These are phyloP conservation scores for Gnaphalium uliginosum DNA, from an alignment of 129 eudicot species.

Conservation along the genomic window DNA sequence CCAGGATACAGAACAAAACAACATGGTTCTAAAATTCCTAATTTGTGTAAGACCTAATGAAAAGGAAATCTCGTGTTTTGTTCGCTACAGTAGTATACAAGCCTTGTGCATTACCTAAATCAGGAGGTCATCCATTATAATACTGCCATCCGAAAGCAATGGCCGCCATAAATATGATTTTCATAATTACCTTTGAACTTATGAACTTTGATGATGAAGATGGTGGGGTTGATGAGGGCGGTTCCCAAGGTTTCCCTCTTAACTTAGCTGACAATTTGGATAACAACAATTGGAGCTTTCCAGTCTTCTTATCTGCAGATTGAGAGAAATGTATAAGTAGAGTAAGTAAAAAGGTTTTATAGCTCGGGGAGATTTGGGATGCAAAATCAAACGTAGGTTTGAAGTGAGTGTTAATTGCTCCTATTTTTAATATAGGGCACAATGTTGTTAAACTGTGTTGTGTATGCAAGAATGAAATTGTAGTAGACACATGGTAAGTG, in stretches of 20 bases:
- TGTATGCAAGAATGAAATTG: neutral
- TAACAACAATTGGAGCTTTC: constrained; percentile 44
- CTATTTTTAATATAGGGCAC: neutral
- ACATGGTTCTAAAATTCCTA: constrained; percentile 33
- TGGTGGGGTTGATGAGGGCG: constrained; percentile 38
- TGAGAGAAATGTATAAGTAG: neutral
- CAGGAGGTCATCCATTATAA: constrained; percentile 50
- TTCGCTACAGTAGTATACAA: constrained; percentile 37
- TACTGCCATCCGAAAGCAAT: constrained; percentile 75
- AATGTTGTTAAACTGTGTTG: neutral
- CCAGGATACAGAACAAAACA: constrained; percentile 17
- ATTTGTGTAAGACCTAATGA: constrained; percentile 21
- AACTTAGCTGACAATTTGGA: constrained; percentile 63
- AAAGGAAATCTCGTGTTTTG: constrained; percentile 18
- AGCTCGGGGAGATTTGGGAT: neutral
- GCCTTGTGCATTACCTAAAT: constrained; percentile 15
- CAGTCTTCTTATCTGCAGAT: constrained; percentile 54
- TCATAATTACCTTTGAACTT: constrained; percentile 54
- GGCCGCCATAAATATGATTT: constrained; percentile 53
- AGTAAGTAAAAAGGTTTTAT: neutral
- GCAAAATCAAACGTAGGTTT: neutral
- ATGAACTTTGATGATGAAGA: constrained; percentile 40
- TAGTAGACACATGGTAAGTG: neutral
- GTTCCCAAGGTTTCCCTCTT: constrained; percentile 67
- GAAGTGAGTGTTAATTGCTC: neutral